phyloP scores from a whole-genome alignment of 352 stramenopile genomes.

The Pythium chondricola region DNA sequence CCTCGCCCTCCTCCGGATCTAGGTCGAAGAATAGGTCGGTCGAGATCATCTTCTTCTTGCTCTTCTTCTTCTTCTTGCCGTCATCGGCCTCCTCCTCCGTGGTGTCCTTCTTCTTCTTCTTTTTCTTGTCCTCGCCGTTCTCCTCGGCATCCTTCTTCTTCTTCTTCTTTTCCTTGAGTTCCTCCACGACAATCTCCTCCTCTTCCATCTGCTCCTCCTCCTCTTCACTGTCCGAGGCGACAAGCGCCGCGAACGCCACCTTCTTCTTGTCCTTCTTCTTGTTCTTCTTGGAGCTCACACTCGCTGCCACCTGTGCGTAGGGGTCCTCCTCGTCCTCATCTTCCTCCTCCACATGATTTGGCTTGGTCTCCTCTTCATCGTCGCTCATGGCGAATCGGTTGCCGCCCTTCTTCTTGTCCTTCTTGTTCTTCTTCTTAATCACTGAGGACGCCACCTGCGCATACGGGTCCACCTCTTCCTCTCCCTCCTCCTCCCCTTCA shows the following conservation, averaged over 20 bases:
- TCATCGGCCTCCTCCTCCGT: constrained; percentile 15
- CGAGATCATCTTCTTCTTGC: constrained; percentile 79
- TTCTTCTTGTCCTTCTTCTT: constrained; percentile 33
- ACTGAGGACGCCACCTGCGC: too few species aligned
- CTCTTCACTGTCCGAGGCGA: constrained; percentile 36
- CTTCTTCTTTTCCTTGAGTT: constrained; percentile 25
- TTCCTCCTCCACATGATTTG: constrained; percentile 20
- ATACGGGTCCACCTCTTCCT: too few species aligned
- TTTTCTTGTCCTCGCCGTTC: too few species aligned
- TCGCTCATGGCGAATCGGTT: too few species aligned
- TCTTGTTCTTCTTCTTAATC: too few species aligned
- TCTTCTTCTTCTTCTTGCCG: constrained; percentile 76
- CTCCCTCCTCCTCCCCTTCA: constrained; percentile 40
- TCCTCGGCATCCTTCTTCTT: constrained; percentile 17
- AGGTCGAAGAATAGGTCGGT: constrained; percentile 67
- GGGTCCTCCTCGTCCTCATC: constrained; percentile 24
- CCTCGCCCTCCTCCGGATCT: constrained; percentile 27
- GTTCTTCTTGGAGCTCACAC: constrained; percentile 24
- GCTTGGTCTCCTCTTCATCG: constrained; percentile 27
- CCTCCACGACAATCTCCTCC: constrained; percentile 24
- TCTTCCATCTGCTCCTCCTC: constrained; percentile 24
- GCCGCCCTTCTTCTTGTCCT: too few species aligned
- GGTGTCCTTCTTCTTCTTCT: too few species aligned
- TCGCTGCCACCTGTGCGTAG: constrained; percentile 20
- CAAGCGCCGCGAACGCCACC: constrained; percentile 18